Evolutionary conservation across 106 monocot species (phyloP).

Genomic region (Apostasia ramifera): DNA sequence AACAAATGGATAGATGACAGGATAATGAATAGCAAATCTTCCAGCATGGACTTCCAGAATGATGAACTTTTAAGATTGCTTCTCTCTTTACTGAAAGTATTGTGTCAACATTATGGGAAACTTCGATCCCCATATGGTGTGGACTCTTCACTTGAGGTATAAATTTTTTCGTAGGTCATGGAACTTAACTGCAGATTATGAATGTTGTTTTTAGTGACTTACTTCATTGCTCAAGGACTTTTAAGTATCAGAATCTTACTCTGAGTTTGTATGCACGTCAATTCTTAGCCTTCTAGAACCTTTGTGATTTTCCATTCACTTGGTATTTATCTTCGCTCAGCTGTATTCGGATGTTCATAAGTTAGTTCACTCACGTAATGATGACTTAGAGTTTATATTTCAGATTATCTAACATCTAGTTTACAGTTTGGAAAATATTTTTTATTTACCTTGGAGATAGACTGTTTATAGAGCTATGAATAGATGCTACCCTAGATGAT

Average conservation of each 20-base stretch:
- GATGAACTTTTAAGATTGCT: slow-evolving; percentile 61
- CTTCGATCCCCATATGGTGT: slow-evolving; percentile 85
- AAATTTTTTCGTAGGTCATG: neutral
- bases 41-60: slow-evolving; percentile 40
- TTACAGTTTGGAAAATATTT: no score
- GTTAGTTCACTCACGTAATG: no score
- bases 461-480: no score
- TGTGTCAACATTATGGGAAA: slow-evolving; percentile 84
- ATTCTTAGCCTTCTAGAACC: no score
- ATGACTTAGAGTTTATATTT: no score
- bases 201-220: neutral
- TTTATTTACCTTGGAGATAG: no score
- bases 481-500: no score
- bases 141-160: slow-evolving; percentile 61
- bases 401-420: no score
- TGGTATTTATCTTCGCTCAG: no score
- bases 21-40: slow-evolving; percentile 43
- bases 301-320: no score
- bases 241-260: neutral
- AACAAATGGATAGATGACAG: slow-evolving; percentile 96
- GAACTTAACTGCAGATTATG: neutral
- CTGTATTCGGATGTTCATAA: no score
- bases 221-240: neutral
- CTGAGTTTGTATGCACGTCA: no score
- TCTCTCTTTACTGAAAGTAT: slow-evolving; percentile 75